phyloP scores from a whole-genome alignment of 2,329 filamentous ascomycete genomes.

The Cercospora brassicicola region DNA sequence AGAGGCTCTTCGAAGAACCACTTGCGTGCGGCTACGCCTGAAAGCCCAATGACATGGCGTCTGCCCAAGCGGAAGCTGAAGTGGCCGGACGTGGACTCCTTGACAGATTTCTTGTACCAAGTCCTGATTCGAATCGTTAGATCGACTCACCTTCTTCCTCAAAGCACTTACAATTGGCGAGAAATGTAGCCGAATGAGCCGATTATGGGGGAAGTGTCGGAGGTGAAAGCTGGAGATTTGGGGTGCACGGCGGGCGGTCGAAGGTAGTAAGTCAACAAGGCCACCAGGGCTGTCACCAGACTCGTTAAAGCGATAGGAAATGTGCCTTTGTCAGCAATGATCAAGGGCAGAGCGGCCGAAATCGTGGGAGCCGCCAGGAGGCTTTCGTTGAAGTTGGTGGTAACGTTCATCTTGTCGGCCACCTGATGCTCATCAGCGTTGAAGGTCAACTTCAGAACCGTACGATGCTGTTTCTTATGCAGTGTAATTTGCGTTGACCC shows the following conservation, averaged over 20 bases:
- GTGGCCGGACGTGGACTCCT: background rate
- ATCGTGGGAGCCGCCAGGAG: background rate
- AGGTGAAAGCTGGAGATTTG: slow-evolving; percentile 15
- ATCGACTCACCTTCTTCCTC: background rate
- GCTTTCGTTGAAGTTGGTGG: slow-evolving; percentile 1
- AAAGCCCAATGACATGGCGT: slow-evolving; percentile 18
- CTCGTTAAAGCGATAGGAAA: background rate
- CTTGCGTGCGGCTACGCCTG: slow-evolving; percentile 18
- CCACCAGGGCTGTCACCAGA: background rate
- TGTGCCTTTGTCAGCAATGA: background rate
- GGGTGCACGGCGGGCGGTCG: background rate
- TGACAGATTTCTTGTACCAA: background rate
- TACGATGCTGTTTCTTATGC: background rate
- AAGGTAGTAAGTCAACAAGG: background rate
- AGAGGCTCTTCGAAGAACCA: slow-evolving; percentile 17
- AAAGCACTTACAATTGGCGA: background rate
- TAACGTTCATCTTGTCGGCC: slow-evolving; percentile 1
- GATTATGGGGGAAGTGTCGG: slow-evolving; percentile 16
- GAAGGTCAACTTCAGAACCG: background rate
- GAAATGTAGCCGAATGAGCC: slow-evolving; percentile 12
- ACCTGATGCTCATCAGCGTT: background rate
- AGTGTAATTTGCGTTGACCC: background rate
- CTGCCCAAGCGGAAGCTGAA: slow-evolving; percentile 24
- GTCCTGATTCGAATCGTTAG: background rate
- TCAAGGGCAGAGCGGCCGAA: background rate